Base-by-base conservation (phyloP, 306 rosid genomes). In the Cercis canadensis region DNA sequence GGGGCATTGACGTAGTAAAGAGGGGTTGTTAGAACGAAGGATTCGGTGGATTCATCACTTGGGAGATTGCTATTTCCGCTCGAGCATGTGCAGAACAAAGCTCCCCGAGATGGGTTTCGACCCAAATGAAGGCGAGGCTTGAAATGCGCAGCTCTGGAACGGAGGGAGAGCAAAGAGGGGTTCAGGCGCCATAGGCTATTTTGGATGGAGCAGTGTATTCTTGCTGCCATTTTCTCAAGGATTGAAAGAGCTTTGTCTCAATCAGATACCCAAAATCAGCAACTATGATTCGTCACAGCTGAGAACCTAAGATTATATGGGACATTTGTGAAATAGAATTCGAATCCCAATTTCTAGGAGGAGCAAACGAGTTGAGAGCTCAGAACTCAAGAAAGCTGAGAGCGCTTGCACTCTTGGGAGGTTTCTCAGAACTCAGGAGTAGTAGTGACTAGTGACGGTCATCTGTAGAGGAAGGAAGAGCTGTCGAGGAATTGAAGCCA, bases 1-100 rank as follows among this genome's bases (percentile, higher is more conserved):
- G 98, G 95, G 69, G 97, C 96, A 77, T 94, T 94, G 58, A 94
- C 98, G 81, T 94, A 94, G 82, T 94, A 94, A 59, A 90, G 97
- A 44, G 98, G 98, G 21, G 98, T 94, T 0, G 98, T 90, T 74
- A 94, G 72, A 73, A 94, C 89, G 71, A 86, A 89, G 44, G 94
- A 86, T 75, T 85, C 84, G 7, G 65, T 50, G 11, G 75, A 57
- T 14, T 32, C 47, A 29, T 54, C 76, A 15, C 41, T 74, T 11
- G 58, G 21, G 47, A 73, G 11, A 74, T 4, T 34, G 11, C 1
- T 34, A 31, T 59, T 75, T 31, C 15, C 11, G 75, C 19, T 13
- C 21, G 89, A 19, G 69, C 47, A 70, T 31, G 89, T 53, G 78
- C 91, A 87, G 66, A 81, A 82, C 7, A 81, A 56, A 46, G 83